Percentiles rank a stretch among this genome's conserved stretches.
phyloP scores from a whole-genome alignment of 1,284 basidiomycete species.

The Malassezia caprae region DNA sequence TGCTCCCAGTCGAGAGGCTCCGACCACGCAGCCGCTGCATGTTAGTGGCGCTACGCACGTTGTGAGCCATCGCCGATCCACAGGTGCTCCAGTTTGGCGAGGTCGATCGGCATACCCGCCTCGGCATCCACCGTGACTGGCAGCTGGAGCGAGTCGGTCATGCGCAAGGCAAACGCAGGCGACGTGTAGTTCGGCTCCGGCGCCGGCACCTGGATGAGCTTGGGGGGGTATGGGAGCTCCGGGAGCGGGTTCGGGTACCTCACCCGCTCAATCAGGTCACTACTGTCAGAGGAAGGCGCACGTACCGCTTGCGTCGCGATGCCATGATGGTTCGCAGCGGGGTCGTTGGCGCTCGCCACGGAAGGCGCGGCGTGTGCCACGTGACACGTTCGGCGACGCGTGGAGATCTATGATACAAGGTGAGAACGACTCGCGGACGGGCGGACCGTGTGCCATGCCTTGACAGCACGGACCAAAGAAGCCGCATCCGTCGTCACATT shows the following conservation, averaged over 20 bases:
- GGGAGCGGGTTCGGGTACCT: constrained; percentile 47
- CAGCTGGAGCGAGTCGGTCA: constrained; percentile 34
- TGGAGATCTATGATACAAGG: neutral
- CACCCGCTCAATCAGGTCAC: constrained; percentile 45
- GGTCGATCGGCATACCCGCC: constrained; percentile 44
- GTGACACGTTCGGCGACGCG: neutral
- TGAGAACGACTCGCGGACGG: neutral
- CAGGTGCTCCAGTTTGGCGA: constrained; percentile 34
- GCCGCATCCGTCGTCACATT: neutral
- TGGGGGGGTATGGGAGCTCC: constrained; percentile 44
- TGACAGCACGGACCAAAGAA: neutral
- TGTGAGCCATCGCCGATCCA: constrained; percentile 30
- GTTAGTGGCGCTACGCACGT: neutral
- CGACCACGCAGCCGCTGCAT: neutral
- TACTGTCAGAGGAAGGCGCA: neutral
- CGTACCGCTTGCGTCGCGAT: constrained; percentile 17
- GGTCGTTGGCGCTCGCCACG: neutral
- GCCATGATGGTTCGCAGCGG: constrained; percentile 11
- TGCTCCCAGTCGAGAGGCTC: constrained; percentile 18
- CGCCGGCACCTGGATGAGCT: constrained; percentile 34
- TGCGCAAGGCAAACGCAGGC: constrained; percentile 35
- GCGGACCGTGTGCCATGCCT: neutral
- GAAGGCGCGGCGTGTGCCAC: neutral
- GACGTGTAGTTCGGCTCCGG: constrained; percentile 35
- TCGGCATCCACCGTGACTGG: constrained; percentile 42